These are phyloP conservation scores for Trametes cingulata DNA, from an alignment of 768 basidiomycete species.

Conservation along the genomic window DNA sequence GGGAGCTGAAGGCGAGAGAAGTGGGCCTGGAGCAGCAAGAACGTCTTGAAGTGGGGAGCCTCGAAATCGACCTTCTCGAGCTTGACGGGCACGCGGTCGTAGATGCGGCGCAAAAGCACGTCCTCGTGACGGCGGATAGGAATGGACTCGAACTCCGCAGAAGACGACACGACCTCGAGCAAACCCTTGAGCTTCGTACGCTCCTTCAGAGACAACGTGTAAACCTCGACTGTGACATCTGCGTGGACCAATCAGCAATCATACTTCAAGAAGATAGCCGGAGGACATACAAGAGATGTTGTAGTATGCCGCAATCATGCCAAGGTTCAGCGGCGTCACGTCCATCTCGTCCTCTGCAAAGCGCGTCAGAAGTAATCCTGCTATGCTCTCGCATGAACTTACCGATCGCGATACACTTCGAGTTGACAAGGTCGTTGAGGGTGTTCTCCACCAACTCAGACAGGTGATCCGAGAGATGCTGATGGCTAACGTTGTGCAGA, in stretches of 20 bases:
- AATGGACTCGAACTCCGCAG: slow-evolving; percentile 92
- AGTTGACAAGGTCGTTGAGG: slow-evolving; percentile 85
- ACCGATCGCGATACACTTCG: slow-evolving; percentile 94
- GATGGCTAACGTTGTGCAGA: slow-evolving; percentile 91
- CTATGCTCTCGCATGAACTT: slow-evolving; percentile 15
- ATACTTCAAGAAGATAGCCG: neutral
- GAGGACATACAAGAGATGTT: slow-evolving; percentile 79
- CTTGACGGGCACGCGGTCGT: slow-evolving; percentile 97
- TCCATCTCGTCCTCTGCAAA: slow-evolving; percentile 89
- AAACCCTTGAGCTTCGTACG: slow-evolving; percentile 96
- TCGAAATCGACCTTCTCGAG: slow-evolving; percentile 83
- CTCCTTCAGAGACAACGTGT: slow-evolving; percentile 92
- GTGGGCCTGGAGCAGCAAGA: slow-evolving; percentile 94
- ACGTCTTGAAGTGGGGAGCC: slow-evolving; percentile 97
- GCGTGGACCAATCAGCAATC: slow-evolving; percentile 24
- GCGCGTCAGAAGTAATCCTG: neutral
- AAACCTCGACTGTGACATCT: slow-evolving; percentile 98
- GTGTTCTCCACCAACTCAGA: slow-evolving; percentile 97
- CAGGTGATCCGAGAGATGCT: slow-evolving; percentile 92
- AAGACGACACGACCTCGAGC: slow-evolving; percentile 95
- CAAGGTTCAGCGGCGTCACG: slow-evolving; percentile 86
- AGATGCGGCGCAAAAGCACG: slow-evolving; percentile 78
- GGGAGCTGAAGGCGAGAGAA: slow-evolving; percentile 92
- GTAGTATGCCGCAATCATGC: slow-evolving; percentile 98
- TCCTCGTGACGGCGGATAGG: slow-evolving; percentile 97